phyloP scores from a whole-genome alignment of 202 grass and related monocot species.

The Sporobolus alterniflorus region DNA sequence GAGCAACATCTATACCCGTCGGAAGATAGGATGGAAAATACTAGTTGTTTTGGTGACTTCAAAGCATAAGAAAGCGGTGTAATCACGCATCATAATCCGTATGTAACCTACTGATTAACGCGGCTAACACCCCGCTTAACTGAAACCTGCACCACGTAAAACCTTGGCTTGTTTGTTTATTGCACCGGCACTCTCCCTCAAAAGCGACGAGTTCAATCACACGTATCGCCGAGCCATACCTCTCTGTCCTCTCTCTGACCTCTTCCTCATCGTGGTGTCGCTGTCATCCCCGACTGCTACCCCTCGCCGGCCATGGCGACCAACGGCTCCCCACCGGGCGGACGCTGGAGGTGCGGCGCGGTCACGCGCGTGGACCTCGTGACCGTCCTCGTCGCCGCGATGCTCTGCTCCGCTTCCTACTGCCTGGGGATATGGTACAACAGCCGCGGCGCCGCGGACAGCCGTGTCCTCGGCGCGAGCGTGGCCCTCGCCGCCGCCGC shows the following conservation, averaged over 20 bases:
- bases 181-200: neutral
- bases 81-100: neutral
- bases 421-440: conserved; percentile 67
- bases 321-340: neutral
- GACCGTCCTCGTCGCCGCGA: conserved; percentile 37
- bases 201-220: neutral
- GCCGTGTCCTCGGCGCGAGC: conserved; percentile 22
- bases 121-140: neutral
- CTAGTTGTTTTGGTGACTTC: neutral
- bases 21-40: too few species aligned
- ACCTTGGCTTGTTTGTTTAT: neutral
- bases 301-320: conserved; percentile 15
- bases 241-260: neutral
- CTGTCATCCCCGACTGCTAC: neutral
- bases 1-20: too few species aligned
- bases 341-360: neutral
- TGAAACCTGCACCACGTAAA: neutral
- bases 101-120: neutral
- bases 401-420: conserved; percentile 70
- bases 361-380: conserved; percentile 43
- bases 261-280: neutral
- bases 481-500: neutral
- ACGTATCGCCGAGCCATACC: neutral
- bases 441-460: conserved; percentile 37
- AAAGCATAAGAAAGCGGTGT: neutral